A percentile compares a stretch with the other conserved stretches of the same genome.
Evolutionary conservation across 805 yeast species (phyloP).

Genomic region (Cyberlindnera mississippiensis): DNA sequence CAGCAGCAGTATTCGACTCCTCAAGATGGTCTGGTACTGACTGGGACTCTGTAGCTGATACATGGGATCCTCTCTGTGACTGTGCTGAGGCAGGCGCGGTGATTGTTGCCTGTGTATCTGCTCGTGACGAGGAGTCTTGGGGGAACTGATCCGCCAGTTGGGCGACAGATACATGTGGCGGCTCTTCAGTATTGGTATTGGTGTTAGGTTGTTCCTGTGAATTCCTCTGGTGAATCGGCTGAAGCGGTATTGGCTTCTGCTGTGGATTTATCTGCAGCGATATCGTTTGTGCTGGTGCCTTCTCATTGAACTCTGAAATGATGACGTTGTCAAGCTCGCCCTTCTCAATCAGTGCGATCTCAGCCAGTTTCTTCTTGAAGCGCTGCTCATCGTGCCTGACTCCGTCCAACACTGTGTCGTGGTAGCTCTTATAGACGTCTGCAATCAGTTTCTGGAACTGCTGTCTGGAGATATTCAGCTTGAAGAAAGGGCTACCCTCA

Average conservation of each 20-base stretch:
- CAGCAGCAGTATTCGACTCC: too few species aligned
- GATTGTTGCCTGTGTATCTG: neutral
- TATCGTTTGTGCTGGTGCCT: neutral
- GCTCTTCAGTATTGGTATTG: too few species aligned
- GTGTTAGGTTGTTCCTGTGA: too few species aligned
- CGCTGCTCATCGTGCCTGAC: conserved; percentile 17
- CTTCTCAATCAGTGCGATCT: conserved; percentile 18
- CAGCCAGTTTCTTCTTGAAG: conserved; percentile 11
- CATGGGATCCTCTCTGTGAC: too few species aligned
- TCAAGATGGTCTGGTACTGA: too few species aligned
- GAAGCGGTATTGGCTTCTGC: neutral
- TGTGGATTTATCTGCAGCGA: neutral
- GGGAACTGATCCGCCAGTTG: too few species aligned
- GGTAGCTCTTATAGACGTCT: conserved; percentile 10
- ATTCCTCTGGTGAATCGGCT: neutral
- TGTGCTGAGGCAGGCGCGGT: too few species aligned
- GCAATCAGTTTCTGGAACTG: conserved; percentile 20
- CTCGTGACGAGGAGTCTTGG: too few species aligned
- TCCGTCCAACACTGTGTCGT: conserved; percentile 4
- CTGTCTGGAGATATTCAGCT: conserved; percentile 16
- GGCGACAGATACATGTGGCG: too few species aligned
- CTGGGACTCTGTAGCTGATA: too few species aligned
- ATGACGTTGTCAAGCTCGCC: conserved; percentile 21
- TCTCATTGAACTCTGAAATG: conserved; percentile 14
- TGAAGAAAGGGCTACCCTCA: conserved; percentile 24